Conservation (phyloP, 2,329 filamentous ascomycete species). For the Phyllosticta citrichinensis region DNA sequence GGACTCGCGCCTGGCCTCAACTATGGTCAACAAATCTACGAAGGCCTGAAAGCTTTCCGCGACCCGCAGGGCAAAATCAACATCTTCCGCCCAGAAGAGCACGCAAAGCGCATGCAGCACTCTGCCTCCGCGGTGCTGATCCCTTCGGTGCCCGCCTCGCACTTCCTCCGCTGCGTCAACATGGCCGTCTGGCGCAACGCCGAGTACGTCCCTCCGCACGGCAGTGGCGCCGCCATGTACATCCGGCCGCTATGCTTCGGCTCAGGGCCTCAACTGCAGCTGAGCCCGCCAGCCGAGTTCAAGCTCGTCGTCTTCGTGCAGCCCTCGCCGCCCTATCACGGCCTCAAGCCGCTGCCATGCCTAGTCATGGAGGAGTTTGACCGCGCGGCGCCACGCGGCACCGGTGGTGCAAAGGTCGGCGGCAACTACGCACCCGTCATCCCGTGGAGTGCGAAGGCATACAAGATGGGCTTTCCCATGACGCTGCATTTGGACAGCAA, state of each 20-base stretch:
- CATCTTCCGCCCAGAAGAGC: constrained; percentile 23
- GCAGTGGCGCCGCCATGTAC: constrained; percentile 23
- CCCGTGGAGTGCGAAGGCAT: constrained; percentile 22
- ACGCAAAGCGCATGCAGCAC: constrained; percentile 21
- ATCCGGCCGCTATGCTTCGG: constrained; percentile 27
- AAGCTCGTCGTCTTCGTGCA: constrained; percentile 25
- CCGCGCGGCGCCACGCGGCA: constrained; percentile 25
- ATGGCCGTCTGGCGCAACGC: constrained; percentile 20
- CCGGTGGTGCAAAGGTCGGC: constrained; percentile 25
- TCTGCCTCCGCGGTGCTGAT: constrained; percentile 23
- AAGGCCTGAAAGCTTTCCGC: constrained; percentile 17
- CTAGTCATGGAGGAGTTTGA: constrained; percentile 27
- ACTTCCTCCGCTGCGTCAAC: constrained; percentile 19
- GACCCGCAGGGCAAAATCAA: constrained; percentile 17
- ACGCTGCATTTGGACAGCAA: constrained; percentile 26
- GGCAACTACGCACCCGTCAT: constrained; percentile 30
- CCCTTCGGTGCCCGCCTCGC: constrained; percentile 20
- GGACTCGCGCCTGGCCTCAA: constrained; percentile 17
- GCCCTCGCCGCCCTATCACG: constrained; percentile 19
- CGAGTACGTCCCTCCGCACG: constrained; percentile 19
- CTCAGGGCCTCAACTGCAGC: constrained; percentile 16
- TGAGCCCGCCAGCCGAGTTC: constrained; percentile 18
- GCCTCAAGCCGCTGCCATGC: constrained; percentile 18
- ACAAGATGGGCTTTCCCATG: constrained; percentile 21
- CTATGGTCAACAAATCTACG: constrained; percentile 17